A percentile compares a stretch with the other conserved stretches of the same genome.
phyloP scores from a whole-genome alignment of 108 stramenopile genomes.

The Cyclotella atomus region DNA sequence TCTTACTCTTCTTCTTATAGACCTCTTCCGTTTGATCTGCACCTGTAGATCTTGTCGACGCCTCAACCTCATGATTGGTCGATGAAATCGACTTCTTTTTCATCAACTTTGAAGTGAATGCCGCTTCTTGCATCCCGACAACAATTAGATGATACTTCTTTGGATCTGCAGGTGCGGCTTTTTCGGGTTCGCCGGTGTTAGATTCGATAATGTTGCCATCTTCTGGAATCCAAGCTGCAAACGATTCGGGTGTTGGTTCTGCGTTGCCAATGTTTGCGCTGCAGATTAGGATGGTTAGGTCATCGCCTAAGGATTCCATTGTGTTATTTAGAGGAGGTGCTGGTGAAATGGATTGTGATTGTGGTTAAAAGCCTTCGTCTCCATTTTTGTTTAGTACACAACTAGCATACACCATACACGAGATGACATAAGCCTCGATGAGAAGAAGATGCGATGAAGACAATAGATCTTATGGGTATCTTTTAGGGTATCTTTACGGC shows the following conservation, averaged over 20 bases:
- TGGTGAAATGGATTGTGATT: too few species aligned
- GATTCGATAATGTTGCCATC: constrained; percentile 24
- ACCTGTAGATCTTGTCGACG: too few species aligned
- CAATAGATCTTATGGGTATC: too few species aligned
- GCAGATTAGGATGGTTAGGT: constrained; percentile 27
- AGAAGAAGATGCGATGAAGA: too few species aligned
- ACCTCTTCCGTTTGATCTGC: not conserved
- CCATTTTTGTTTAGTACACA: too few species aligned
- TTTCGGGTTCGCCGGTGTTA: too few species aligned
- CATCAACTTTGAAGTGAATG: constrained; percentile 24
- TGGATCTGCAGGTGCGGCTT: too few species aligned
- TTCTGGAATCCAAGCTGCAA: constrained; percentile 43
- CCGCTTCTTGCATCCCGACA: constrained; percentile 59
- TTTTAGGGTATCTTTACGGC: too few species aligned
- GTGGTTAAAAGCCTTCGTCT: too few species aligned
- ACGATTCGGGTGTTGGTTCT: constrained; percentile 44
- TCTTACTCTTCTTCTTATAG: not conserved
- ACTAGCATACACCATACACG: too few species aligned
- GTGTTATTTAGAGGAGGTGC: not conserved
- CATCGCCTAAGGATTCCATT: not conserved
- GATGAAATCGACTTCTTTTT: constrained; percentile 8
- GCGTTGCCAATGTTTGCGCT: constrained; percentile 53
- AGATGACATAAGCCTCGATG: too few species aligned
- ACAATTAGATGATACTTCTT: constrained; percentile 48
- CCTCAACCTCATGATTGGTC: too few species aligned